These are phyloP conservation scores for Zasmidium angulare DNA, from an alignment of 2,329 filamentous ascomycete species.

Conservation along the genomic window DNA sequence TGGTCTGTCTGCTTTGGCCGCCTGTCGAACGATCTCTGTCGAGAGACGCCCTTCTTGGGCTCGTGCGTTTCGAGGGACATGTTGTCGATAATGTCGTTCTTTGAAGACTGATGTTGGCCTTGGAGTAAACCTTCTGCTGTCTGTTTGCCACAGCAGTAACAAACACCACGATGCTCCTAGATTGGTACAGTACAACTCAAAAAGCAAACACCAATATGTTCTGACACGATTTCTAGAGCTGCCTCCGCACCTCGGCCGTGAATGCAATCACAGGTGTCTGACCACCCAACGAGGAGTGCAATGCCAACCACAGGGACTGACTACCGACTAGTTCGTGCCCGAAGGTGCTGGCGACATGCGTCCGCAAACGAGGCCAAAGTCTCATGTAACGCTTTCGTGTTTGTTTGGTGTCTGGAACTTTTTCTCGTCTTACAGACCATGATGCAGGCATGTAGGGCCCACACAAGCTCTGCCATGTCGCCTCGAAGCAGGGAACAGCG, in stretches of 20 bases:
- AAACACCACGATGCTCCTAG: not conserved
- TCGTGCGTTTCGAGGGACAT: slow-evolving; percentile 13
- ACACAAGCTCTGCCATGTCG: not conserved
- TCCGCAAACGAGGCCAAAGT: not conserved
- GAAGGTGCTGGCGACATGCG: not conserved
- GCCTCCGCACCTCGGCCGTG: not conserved
- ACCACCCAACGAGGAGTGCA: not conserved
- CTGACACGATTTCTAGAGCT: not conserved
- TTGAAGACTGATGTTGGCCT: not conserved
- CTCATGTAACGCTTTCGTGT: not conserved
- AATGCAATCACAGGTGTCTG: not conserved
- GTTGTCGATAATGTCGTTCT: not conserved
- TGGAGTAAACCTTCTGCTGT: not conserved
- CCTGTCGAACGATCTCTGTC: slow-evolving; percentile 6
- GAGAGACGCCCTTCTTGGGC: not conserved
- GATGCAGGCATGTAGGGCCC: not conserved
- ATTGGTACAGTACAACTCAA: not conserved
- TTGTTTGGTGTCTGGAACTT: not conserved
- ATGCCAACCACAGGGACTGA: not conserved
- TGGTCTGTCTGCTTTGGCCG: slow-evolving; percentile 6
- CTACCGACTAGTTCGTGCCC: not conserved
- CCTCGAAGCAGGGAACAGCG: not conserved
- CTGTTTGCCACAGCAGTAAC: not conserved
- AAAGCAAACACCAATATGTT: not conserved
- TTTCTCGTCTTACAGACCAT: not conserved